Evolutionary conservation across 1,284 basidiomycete genomes (phyloP), one percentile per base, ranked within the genome.

Genomic region (Puccinia coronata): DNA sequence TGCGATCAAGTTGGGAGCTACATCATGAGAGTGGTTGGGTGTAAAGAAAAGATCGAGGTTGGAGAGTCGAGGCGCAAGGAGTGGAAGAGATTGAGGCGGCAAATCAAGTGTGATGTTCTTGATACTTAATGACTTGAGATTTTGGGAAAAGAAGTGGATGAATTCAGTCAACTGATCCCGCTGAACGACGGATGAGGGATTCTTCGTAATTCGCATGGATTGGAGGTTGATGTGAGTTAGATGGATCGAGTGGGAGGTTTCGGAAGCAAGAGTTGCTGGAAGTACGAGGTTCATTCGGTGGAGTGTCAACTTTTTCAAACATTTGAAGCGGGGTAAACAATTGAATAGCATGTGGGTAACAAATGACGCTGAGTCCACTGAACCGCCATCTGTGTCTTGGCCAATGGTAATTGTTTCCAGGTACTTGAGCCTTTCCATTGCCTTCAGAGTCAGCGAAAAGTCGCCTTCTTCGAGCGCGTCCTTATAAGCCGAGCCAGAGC

Each of bases 131-230:
- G 63, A 67, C 43, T 67, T 31, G 20, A 67, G 36, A n/a, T 9
- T 67, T 67, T 41, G 23, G 39, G 63, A 67, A 28, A 67, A 67
- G 36, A 67, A 67, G 43, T 67, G 41, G 63, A 67, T 67, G 63
- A 67, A 67, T 41, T 67, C 23, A 41, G 39, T n/a, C 6, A 67
- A 41, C 5, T 16, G 31, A 43, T 67, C 63, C 5, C 39, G 6
- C 25, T 25, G 63, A 11, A 28, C 11, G 5, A 28, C 12, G 36
- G 63, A 5, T 8, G 41, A 43, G 18, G 63, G 36, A n/a, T n/a
- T 41, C 12, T 25, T 36, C 8, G 43, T 1, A 31, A 67, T 41
- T 41, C 25, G 36, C 43, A 67, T 25, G 39, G 63, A 67, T 41
- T 43, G 39, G 12, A 67, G 63, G 12, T 43, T 20, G 6, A 67